Base-by-base conservation (phyloP, 2,329 filamentous ascomycete species). In the Boeremia exigua region DNA sequence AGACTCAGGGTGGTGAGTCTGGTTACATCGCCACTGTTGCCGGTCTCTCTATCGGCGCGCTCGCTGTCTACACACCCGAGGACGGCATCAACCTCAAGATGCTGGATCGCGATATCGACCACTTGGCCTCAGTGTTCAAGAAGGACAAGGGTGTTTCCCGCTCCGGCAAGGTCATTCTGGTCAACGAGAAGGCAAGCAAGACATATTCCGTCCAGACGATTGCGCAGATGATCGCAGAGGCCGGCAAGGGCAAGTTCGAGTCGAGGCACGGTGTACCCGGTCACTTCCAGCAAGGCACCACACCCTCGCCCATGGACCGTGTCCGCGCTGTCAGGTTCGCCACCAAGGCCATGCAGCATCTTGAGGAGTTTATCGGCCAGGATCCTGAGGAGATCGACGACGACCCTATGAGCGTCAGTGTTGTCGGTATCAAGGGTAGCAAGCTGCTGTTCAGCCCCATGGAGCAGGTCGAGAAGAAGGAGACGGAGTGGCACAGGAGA, bases 21-120 rank as follows among this genome's bases (percentile, higher is more conserved):
- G 95, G 95, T 17, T 99, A 98, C 77, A 86, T 98, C 56, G 94
- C 94, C 27, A 96, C 92, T 0, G 84, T 97, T 52, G 92, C 90
- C 12, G 95, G 94, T 45, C 86, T 99, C 12, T 87, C 89, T n/a
- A 92, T 98, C 14, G 95, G 95, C 51, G 95, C 95, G 8, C 84
- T 90, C 12, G 93, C 94, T 1, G 93, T 98, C 11, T 99, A 99
- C 78, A 98, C 94, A 5, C 95, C 95, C 1, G 95, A 99, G 77
- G 92, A 99, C 77, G 95, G 95, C 6, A 91, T 99, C 77, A 90
- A 88, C 73, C 87, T 99, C 52, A 90, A 94, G 69, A 98, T 96
- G 90, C 86, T 99, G 6, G 89, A 92, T 38, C 84, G 88, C 5
- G 95, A 99, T 70, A 96, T 99, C 67, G 87, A 89, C 57, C 90